These are phyloP conservation scores for Eucommia ulmoides DNA, from an alignment of 257 asterid genomes.

Conservation along the genomic window DNA sequence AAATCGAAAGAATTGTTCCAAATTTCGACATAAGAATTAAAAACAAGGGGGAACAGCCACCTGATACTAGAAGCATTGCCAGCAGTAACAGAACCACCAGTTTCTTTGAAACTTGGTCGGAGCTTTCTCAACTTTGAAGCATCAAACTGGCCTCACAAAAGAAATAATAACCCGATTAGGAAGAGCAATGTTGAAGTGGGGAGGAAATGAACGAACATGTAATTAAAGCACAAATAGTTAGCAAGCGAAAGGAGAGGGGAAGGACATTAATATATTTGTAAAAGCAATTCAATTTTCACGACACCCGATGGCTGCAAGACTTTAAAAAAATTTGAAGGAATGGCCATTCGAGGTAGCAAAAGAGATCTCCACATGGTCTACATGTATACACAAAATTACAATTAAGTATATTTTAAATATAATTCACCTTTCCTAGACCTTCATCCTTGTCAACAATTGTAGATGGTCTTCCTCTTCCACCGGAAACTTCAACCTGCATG, in stretches of 20 bases:
- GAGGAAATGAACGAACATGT: background rate
- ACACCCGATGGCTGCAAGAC: no score
- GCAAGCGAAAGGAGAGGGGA: background rate
- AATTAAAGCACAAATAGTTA: background rate
- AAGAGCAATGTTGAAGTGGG: background rate
- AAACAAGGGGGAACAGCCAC: constrained; percentile 20
- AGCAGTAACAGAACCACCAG: constrained; percentile 92
- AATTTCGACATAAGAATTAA: background rate
- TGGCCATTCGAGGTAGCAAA: no score
- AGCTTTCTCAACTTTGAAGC: constrained; percentile 88
- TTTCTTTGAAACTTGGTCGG: constrained; percentile 94
- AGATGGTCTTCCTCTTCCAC: constrained; percentile 96
- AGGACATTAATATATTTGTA: no score
- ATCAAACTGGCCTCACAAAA: constrained; percentile 51
- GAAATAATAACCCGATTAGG: background rate
- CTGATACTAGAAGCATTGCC: constrained; percentile 99
- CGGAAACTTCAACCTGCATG: constrained; percentile 87
- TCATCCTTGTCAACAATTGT: constrained; percentile 87
- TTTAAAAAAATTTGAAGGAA: no score
- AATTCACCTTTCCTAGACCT: constrained; percentile 85
- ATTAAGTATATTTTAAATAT: background rate
- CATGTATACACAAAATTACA: constrained; percentile 1
- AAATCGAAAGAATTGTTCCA: no score
- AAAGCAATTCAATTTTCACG: no score
- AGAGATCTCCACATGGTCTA: no score